Evolutionary conservation across 768 basidiomycete species (phyloP).

Genomic region (Lactifluus piperatus): DNA sequence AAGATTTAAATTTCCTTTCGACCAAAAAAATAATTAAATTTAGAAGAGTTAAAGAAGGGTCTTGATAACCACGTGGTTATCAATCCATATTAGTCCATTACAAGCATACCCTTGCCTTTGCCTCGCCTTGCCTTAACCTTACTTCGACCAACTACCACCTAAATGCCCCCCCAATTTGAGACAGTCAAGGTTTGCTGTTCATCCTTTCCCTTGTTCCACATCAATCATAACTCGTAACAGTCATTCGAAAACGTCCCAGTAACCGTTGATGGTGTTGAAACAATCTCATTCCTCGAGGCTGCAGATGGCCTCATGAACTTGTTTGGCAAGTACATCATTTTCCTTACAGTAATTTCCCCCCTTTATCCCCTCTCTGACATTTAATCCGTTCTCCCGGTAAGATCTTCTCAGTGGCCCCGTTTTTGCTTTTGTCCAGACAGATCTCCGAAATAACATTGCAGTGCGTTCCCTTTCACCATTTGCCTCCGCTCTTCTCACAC

Average conservation of each 20-base stretch:
- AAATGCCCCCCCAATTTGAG: slow-evolving; percentile 56
- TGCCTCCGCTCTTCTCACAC: neutral
- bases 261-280: slow-evolving; percentile 71
- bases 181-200: slow-evolving; percentile 45
- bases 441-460: slow-evolving; percentile 57
- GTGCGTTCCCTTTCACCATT: slow-evolving; percentile 33
- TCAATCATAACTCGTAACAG: slow-evolving; percentile 33
- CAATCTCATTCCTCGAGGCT: slow-evolving; percentile 73
- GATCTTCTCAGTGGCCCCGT: slow-evolving; percentile 61
- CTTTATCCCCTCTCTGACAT: neutral
- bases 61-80: slow-evolving; percentile 14
- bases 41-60: too few species aligned
- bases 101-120: too few species aligned
- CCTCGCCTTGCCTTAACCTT: too few species aligned
- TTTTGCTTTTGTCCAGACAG: slow-evolving; percentile 66
- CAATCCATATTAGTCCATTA: too few species aligned
- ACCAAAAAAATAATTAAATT: too few species aligned
- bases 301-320: slow-evolving; percentile 74
- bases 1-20: too few species aligned
- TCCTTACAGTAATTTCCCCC: too few species aligned
- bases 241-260: slow-evolving; percentile 81
- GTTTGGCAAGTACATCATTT: slow-evolving; percentile 43
- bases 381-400: slow-evolving; percentile 21
- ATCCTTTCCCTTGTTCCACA: neutral
- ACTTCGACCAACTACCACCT: too few species aligned